Base-by-base conservation (phyloP, 257 asterid species). In the Solanum verrucosum region DNA sequence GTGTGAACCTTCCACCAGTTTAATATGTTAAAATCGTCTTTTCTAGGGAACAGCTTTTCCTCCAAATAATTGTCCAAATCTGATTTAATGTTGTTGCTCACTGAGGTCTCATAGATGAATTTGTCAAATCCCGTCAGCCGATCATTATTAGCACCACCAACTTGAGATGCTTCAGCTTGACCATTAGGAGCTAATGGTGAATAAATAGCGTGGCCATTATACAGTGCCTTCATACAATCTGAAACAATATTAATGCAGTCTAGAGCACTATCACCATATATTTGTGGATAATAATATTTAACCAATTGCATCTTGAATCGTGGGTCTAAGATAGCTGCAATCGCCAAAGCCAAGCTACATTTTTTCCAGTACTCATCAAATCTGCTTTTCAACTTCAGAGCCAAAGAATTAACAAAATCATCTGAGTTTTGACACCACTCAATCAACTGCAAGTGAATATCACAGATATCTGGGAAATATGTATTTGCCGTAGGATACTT, bases 1-100 rank as follows among this genome's bases (percentile, higher is more conserved):
- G 98, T 94, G 40, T 96, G 98, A 90, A 96, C 97, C 92, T 93
- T 97, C 99, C 99, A 97, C 98, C 98, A 97, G 90, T 93, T 94
- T 83, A 97, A 89, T 90, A 97, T 92, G 92, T 78, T 91, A 90
- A 97, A 95, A 91, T 96, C 98, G 70, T 5, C 91, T 90, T 90
- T 93, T 1, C 96, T 93, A 15, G 99, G 99, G 89, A 96, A 97
- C 72, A 95, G 88, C 2, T 98, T 96, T 70, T 97, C 99, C 92
- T 94, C 98, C 89, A 97, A 92, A 77, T 97, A 96, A 90, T 95
- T 97, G 90, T 97, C 99, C 87, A 97, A 91, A 91, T 96, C 99
- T 4, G 98, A 95, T 88, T 93, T 94, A 65, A 90, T 89, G 89
- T 91, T 92, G 73, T 93, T 95, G 89, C 91, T 89, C 52, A 89